A percentile compares a stretch with the other conserved stretches of the same genome.
Conservation (phyloP, 768 basidiomycete genomes). For the Calocybe indica region DNA sequence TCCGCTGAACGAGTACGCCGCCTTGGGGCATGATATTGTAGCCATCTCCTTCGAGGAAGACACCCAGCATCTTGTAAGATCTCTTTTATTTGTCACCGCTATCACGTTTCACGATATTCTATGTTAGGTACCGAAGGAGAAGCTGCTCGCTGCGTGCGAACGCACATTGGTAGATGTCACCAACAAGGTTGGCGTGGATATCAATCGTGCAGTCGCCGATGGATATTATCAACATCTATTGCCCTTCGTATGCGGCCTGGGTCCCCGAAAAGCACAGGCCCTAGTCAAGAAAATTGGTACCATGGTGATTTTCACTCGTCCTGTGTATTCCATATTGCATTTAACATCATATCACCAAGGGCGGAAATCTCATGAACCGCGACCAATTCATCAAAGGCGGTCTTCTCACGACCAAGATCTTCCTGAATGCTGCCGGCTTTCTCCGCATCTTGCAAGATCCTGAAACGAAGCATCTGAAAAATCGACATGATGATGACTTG, state of each 20-base stretch:
- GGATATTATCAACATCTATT: conserved; percentile 84
- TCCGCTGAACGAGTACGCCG: conserved; percentile 91
- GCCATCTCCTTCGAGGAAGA: conserved; percentile 83
- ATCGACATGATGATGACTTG: conserved; percentile 62
- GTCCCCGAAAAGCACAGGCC: conserved; percentile 88
- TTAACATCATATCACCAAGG: conserved; percentile 38
- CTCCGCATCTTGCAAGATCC: conserved; percentile 76
- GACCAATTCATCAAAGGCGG: conserved; percentile 81
- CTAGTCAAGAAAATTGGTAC: conserved; percentile 76
- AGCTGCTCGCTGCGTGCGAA: conserved; percentile 76
- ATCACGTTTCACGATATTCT: conserved; percentile 1
- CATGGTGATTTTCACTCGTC: conserved; percentile 43
- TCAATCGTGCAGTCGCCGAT: conserved; percentile 89
- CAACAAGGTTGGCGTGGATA: conserved; percentile 92
- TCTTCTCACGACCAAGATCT: conserved; percentile 80
- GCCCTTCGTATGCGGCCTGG: conserved; percentile 88
- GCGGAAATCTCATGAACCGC: conserved; percentile 81
- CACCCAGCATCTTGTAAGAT: conserved; percentile 75
- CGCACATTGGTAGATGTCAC: conserved; percentile 84
- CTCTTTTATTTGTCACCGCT: conserved; percentile 4
- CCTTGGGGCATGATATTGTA: conserved; percentile 78
- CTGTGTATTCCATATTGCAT: conserved; percentile 2
- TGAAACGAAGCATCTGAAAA: conserved; percentile 55
- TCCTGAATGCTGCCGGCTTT: conserved; percentile 91
- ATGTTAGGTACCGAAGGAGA: conserved; percentile 78